Percentiles rank a stretch among this genome's conserved stretches.
These are phyloP conservation scores for Kluyveromyces nonfermentans DNA, from an alignment of 805 yeast genomes.

Conservation along the genomic window DNA sequence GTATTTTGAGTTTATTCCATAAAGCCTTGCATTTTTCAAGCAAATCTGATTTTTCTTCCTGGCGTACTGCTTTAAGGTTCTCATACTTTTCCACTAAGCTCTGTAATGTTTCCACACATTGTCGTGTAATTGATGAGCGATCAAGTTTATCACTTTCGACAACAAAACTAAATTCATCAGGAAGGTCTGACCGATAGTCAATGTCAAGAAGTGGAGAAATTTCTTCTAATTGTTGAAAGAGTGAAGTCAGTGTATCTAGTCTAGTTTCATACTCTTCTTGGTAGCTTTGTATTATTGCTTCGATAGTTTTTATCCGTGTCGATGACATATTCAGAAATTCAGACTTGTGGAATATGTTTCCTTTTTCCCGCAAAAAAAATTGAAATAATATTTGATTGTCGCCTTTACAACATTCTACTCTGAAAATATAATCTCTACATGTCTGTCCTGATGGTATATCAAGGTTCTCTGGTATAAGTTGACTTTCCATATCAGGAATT, in stretches of 20 bases:
- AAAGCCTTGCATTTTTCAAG: constrained; percentile 36
- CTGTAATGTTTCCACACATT: constrained; percentile 10
- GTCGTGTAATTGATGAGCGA: not conserved
- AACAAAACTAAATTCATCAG: not conserved
- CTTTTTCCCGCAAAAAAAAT: not conserved
- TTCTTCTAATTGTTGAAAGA: not conserved
- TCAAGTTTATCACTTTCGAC: not conserved
- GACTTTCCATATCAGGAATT: constrained; percentile 2
- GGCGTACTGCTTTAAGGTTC: constrained; percentile 27
- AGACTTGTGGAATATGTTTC: not conserved
- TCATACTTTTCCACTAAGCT: constrained; percentile 8
- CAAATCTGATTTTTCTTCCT: constrained; percentile 26
- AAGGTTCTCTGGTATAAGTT: constrained; percentile 1
- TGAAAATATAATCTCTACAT: not conserved
- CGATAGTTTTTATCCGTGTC: not conserved
- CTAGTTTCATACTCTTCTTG: constrained; percentile 5
- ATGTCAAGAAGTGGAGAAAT: constrained; percentile 1
- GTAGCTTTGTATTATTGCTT: not conserved
- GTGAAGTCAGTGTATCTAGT: not conserved
- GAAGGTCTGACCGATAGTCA: not conserved
- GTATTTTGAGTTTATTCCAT: constrained; percentile 52
- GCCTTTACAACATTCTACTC: not conserved
- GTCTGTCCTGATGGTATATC: not conserved
- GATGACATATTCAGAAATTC: not conserved
- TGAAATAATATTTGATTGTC: not conserved